Percentiles rank a stretch among this genome's conserved stretches.
Conservation (phyloP, 2,329 filamentous ascomycete species). For the Periconia macrospinosa region DNA sequence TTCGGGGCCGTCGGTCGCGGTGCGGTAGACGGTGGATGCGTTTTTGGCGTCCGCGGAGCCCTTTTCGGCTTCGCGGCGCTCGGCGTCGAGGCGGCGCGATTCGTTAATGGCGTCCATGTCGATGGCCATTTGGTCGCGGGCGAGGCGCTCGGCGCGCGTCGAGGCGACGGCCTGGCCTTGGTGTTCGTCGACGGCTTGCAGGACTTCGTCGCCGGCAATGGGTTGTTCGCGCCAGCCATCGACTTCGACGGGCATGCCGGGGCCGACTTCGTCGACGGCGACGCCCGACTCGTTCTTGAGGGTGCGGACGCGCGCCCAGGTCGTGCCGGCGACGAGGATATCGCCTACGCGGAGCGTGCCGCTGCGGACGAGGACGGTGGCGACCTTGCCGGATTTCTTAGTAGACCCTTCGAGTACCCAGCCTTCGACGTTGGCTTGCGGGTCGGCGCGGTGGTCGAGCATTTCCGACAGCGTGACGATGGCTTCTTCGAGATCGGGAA, state of each 20-base stretch:
- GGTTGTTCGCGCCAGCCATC: constrained; percentile 93
- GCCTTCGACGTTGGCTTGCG: constrained; percentile 77
- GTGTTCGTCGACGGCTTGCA: constrained; percentile 79
- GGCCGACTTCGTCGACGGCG: constrained; percentile 71
- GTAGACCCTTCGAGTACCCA: constrained; percentile 93
- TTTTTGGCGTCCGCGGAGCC: constrained; percentile 54
- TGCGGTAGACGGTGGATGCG: constrained; percentile 52
- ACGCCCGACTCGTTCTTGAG: constrained; percentile 83
- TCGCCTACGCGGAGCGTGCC: constrained; percentile 83
- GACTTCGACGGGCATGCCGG: constrained; percentile 88
- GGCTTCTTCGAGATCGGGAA: constrained; percentile 89
- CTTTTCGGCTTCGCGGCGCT: constrained; percentile 64
- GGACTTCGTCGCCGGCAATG: constrained; percentile 79
- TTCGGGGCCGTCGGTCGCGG: constrained; percentile 51
- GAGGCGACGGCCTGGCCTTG: constrained; percentile 77
- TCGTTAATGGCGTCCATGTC: constrained; percentile 81
- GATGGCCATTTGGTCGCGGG: constrained; percentile 65
- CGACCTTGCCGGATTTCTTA: constrained; percentile 80
- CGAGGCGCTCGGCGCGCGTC: constrained; percentile 72
- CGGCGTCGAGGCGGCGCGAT: constrained; percentile 58
- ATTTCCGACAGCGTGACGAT: constrained; percentile 85
- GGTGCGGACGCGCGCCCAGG: constrained; percentile 83
- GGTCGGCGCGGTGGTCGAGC: constrained; percentile 83
- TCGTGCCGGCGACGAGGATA: constrained; percentile 81
- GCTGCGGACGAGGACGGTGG: constrained; percentile 84